These are phyloP conservation scores for Lizonia empirigonia DNA, from an alignment of 2,329 filamentous ascomycete species.

Conservation along the genomic window DNA sequence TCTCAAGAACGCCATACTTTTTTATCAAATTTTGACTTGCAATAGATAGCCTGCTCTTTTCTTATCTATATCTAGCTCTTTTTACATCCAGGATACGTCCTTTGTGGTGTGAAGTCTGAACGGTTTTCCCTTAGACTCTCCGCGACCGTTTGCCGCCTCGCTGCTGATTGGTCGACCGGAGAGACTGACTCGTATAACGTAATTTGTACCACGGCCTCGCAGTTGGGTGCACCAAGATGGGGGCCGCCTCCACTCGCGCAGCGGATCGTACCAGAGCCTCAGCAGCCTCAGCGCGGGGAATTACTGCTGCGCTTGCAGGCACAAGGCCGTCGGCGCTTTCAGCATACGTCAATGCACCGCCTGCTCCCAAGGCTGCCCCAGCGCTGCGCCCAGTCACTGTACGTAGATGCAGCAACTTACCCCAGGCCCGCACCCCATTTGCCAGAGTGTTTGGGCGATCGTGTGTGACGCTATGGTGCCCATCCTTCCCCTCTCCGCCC, in stretches of 20 bases:
- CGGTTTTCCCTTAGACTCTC: too few relatives aligned
- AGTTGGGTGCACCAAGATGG: background rate
- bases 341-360: slow-evolving; percentile 11
- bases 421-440: slow-evolving; percentile 23
- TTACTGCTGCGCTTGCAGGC: background rate
- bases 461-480: slow-evolving; percentile 13
- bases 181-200: too few relatives aligned
- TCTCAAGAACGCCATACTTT: too few relatives aligned
- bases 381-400: slow-evolving; percentile 21
- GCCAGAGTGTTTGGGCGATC: slow-evolving; percentile 17
- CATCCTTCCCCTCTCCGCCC: slow-evolving; percentile 15
- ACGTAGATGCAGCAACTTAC: slow-evolving; percentile 21
- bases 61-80: too few relatives aligned
- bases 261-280: slow-evolving; percentile 4
- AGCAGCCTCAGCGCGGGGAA: slow-evolving; percentile 3
- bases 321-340: slow-evolving; percentile 7
- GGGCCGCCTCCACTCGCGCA: too few relatives aligned
- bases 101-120: too few relatives aligned
- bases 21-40: too few relatives aligned
- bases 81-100: too few relatives aligned
- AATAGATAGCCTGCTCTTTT: too few relatives aligned
- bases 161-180: too few relatives aligned
- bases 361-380: slow-evolving; percentile 3
- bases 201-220: background rate
- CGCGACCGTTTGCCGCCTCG: too few relatives aligned